phyloP scores from a whole-genome alignment of 1,284 basidiomycete species.

The Laetiporus sulphureus region DNA sequence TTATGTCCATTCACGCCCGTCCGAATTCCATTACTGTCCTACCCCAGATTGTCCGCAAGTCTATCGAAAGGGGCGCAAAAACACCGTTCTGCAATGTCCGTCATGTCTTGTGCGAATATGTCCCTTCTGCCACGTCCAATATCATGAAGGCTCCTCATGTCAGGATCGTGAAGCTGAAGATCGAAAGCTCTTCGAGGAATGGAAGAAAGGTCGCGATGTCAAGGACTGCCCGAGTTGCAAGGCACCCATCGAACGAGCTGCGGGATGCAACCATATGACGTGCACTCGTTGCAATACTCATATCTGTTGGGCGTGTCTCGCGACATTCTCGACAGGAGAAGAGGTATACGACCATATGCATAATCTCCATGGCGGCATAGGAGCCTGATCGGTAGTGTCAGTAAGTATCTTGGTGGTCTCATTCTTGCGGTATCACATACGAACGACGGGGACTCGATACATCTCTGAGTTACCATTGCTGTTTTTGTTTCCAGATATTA shows the following conservation, averaged over 20 bases:
- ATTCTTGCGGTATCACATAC: too few species aligned
- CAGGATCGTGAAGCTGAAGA: constrained; percentile 44
- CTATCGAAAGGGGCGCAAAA: constrained; percentile 46
- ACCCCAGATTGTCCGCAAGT: constrained; percentile 69
- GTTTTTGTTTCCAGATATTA: too few species aligned
- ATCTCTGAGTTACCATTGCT: too few species aligned
- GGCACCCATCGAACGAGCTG: constrained; percentile 56
- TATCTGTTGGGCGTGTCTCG: constrained; percentile 70
- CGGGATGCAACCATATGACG: constrained; percentile 74
- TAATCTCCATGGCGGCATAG: constrained; percentile 40
- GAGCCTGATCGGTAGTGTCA: too few species aligned
- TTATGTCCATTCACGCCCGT: constrained; percentile 46
- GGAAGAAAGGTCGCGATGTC: constrained; percentile 52
- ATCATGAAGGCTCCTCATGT: constrained; percentile 61
- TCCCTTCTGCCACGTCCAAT: constrained; percentile 53
- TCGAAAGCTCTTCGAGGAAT: constrained; percentile 48
- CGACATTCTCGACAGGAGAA: constrained; percentile 53
- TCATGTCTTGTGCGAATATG: constrained; percentile 66
- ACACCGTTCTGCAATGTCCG: constrained; percentile 58
- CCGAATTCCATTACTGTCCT: constrained; percentile 65
- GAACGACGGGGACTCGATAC: too few species aligned
- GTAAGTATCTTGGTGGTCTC: too few species aligned
- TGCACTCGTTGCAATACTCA: constrained; percentile 65
- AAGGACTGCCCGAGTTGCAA: constrained; percentile 67
- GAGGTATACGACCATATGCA: constrained; percentile 60